A percentile compares a stretch with the other conserved stretches of the same genome.
phyloP scores from a whole-genome alignment of 2,329 filamentous ascomycete genomes.

The Xylariaceae sp. region DNA sequence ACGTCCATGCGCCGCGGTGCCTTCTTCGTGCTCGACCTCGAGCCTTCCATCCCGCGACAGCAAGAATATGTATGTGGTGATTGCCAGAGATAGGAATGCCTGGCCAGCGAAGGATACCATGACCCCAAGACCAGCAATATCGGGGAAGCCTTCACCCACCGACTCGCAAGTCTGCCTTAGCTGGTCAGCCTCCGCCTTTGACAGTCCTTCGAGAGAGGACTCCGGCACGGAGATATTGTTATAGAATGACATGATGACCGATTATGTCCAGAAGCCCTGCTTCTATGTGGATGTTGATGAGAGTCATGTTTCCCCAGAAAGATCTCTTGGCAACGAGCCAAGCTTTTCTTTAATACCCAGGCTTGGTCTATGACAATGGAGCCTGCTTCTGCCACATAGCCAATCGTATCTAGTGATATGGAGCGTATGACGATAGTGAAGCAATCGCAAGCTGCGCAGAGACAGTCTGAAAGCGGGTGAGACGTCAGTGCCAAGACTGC shows the following conservation, averaged over 20 bases:
- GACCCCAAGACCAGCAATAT: constrained; percentile 12
- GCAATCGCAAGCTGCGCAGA: no score
- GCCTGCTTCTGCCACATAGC: no score
- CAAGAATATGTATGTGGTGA: constrained; percentile 11
- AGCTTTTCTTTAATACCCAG: constrained; percentile 1
- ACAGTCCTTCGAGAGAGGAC: background rate
- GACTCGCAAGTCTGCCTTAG: constrained; percentile 3
- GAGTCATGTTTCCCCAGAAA: background rate
- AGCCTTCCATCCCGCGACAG: constrained; percentile 8
- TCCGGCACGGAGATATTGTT: background rate
- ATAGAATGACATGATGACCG: background rate
- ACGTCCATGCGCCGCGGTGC: constrained; percentile 3
- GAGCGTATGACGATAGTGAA: no score
- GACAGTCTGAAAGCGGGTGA: background rate
- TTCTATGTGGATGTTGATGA: background rate
- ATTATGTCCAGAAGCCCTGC: background rate
- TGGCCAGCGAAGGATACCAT: constrained; percentile 12
- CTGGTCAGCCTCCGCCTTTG: background rate
- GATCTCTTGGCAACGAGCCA: background rate
- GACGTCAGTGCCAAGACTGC: constrained; percentile 1
- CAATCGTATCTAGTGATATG: no score
- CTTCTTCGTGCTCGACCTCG: constrained; percentile 7
- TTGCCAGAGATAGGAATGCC: constrained; percentile 9
- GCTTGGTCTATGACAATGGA: background rate
- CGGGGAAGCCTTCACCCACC: constrained; percentile 8